phyloP scores from a whole-genome alignment of 345 rosid genomes.

The Clarkia xantiana region DNA sequence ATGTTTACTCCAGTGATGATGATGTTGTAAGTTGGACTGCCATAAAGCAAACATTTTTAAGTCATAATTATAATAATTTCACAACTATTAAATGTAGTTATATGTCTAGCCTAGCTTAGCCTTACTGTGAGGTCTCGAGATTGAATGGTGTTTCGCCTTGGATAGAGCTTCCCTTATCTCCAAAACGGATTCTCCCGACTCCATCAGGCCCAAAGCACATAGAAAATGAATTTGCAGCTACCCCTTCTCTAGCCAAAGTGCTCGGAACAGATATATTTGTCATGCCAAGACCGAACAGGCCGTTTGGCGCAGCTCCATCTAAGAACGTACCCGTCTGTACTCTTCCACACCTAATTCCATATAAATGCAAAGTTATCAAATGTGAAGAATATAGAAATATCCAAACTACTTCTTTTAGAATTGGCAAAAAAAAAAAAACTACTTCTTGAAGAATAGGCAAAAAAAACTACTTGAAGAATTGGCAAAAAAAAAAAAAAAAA shows the following conservation, averaged over 20 bases:
- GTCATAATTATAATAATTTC: not conserved
- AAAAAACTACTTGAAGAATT: too few relatives aligned
- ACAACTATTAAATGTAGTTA: too few relatives aligned
- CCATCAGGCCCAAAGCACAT: conserved; percentile 77
- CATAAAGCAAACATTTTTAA: not conserved
- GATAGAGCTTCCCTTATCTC: conserved; percentile 65
- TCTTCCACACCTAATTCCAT: conserved; percentile 55
- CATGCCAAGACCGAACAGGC: conserved; percentile 90
- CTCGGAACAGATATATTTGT: conserved; percentile 72
- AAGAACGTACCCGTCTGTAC: conserved; percentile 78
- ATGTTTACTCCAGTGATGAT: conserved; percentile 46
- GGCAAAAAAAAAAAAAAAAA: too few relatives aligned
- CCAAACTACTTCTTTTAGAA: too few relatives aligned
- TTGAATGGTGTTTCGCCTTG: conserved; percentile 74
- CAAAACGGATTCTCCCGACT: conserved; percentile 77
- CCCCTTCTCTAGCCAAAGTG: conserved; percentile 54
- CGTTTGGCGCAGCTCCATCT: conserved; percentile 88
- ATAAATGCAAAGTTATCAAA: too few relatives aligned
- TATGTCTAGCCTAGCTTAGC: too few relatives aligned
- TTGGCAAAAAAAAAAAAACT: too few relatives aligned
- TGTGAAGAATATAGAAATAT: too few relatives aligned
- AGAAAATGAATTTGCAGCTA: conserved; percentile 67
- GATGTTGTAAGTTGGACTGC: conserved; percentile 78
- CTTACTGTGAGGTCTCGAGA: conserved; percentile 50
- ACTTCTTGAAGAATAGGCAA: too few relatives aligned